phyloP scores from a whole-genome alignment of 495 filamentous ascomycete genomes.

The Lepraria neglecta region DNA sequence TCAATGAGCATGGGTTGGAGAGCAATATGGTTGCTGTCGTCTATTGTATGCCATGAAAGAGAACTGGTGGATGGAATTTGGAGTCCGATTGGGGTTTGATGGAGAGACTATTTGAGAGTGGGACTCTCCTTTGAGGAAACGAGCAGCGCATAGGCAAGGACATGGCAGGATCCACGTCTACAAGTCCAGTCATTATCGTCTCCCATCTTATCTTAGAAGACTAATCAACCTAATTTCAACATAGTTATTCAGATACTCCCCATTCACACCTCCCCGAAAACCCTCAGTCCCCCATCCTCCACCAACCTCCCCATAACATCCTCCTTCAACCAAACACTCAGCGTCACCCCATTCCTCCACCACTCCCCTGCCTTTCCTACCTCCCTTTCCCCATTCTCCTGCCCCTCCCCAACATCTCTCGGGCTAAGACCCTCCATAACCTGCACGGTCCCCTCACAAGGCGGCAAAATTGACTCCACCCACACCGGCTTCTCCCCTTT shows the following conservation, averaged over 20 bases:
- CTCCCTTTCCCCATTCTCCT: neutral
- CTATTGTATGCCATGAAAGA: no score
- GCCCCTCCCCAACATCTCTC: neutral
- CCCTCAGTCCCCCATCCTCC: neutral
- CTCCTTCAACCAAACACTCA: neutral
- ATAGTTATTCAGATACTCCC: neutral
- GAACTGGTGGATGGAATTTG: no score
- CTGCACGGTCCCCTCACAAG: slow-evolving; percentile 1
- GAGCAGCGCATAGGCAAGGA: no score
- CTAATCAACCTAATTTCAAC: neutral
- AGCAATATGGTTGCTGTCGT: no score
- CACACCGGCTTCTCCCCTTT: neutral
- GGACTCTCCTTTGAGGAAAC: no score
- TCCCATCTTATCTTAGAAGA: no score
- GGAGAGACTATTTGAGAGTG: no score
- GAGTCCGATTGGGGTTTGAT: no score
- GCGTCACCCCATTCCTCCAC: neutral
- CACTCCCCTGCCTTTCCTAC: neutral
- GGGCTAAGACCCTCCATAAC: neutral
- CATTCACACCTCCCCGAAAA: neutral
- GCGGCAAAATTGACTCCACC: neutral
- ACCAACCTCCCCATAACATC: slow-evolving; percentile 5
- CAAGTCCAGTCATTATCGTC: neutral
- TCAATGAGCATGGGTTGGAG: no score
- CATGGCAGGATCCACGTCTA: no score